phyloP scores from a whole-genome alignment of 495 filamentous ascomycete genomes.

The Pseudoneurospora amorphoporcata region DNA sequence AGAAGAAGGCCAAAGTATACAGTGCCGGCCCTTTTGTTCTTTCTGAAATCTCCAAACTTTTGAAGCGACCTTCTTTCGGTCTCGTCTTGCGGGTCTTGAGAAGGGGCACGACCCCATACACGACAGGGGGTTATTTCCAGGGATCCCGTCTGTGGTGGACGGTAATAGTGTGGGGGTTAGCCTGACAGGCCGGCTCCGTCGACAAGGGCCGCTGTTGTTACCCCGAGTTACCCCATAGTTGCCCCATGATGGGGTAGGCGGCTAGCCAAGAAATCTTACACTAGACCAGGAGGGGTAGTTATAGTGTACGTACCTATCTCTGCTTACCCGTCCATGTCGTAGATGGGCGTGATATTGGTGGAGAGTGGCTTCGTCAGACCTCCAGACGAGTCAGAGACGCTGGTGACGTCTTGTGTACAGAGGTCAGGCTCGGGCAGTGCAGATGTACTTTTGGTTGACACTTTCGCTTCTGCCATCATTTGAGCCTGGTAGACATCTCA shows the following conservation, averaged over 20 bases:
- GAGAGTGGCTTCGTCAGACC: slow-evolving; percentile 1
- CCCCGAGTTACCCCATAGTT: not conserved
- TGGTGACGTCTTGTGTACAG: not conserved
- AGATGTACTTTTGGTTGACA: not conserved
- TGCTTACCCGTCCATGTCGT: not conserved
- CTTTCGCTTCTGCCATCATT: not conserved
- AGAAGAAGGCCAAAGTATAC: slow-evolving; percentile 9
- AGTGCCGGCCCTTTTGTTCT: slow-evolving; percentile 15
- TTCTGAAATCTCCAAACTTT: not conserved
- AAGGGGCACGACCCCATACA: slow-evolving; percentile 14
- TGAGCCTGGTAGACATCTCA: not conserved
- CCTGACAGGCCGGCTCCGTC: slow-evolving; percentile 2
- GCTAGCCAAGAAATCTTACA: slow-evolving; percentile 4
- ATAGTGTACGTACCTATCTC: not conserved
- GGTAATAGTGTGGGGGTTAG: slow-evolving; percentile 30
- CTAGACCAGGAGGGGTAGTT: slow-evolving; percentile 10
- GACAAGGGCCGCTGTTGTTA: slow-evolving; percentile 9
- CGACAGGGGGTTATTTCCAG: slow-evolving; percentile 12
- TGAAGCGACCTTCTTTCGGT: not conserved
- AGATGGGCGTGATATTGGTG: not conserved
- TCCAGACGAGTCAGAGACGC: not conserved
- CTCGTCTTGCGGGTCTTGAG: not conserved
- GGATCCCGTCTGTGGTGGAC: slow-evolving; percentile 12
- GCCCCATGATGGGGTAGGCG: slow-evolving; percentile 2
- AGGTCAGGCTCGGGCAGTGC: not conserved